These are phyloP conservation scores for Venturia asperata DNA, from an alignment of 2,329 filamentous ascomycete species.

Conservation along the genomic window DNA sequence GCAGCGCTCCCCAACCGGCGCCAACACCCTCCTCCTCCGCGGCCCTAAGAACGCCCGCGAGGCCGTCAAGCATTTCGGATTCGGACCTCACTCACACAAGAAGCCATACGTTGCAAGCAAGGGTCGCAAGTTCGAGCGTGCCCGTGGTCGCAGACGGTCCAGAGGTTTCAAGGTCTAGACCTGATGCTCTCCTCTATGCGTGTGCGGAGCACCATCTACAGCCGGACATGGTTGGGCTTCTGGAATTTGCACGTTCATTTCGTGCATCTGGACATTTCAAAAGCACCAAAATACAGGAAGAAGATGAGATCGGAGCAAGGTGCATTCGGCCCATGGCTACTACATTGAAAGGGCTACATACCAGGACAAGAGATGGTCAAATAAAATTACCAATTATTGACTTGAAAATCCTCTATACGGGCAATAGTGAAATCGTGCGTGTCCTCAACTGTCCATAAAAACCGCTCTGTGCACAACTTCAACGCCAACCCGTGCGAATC, in stretches of 20 bases:
- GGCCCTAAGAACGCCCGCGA: conserved; percentile 98
- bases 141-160: conserved; percentile 96
- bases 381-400: conserved; percentile 3
- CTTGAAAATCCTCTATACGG: not conserved
- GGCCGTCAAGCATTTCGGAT: conserved; percentile 98
- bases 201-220: not conserved
- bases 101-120: conserved; percentile 97
- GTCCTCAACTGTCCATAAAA: too few species aligned
- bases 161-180: conserved; percentile 99
- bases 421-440: too few species aligned
- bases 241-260: not conserved
- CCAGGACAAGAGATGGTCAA: not conserved
- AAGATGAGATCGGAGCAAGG: not conserved
- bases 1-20: conserved; percentile 80
- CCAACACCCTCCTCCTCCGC: conserved; percentile 94
- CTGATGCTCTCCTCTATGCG: conserved; percentile 16
- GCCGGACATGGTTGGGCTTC: not conserved
- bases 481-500: too few species aligned
- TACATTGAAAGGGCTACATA: not conserved
- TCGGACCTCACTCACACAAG: conserved; percentile 98
- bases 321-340: not conserved
- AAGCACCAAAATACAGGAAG: conserved; percentile 1
- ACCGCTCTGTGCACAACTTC: too few species aligned
- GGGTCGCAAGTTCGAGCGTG: conserved; percentile 99
- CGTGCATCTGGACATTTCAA: not conserved